Conservation (phyloP, 1,284 basidiomycete species). For the Irpex rosettiformis region DNA sequence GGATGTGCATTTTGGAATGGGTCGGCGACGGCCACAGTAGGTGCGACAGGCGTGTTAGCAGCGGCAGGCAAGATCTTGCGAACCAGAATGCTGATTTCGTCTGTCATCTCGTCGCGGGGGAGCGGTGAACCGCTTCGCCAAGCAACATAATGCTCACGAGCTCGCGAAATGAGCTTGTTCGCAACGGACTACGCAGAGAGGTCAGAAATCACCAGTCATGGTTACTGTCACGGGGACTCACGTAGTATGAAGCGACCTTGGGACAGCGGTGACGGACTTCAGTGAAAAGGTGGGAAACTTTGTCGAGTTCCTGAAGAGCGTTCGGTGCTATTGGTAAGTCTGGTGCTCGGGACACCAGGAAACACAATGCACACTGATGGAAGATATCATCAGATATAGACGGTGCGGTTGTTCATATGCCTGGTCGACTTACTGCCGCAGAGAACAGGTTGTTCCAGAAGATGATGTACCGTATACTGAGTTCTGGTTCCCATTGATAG, state of each 20-base stretch:
- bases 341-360: conserved; percentile 62
- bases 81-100: conserved; percentile 25
- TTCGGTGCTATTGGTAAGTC: conserved; percentile 52
- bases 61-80: conserved; percentile 16
- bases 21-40: conserved; percentile 14
- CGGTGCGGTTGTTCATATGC: conserved; percentile 6
- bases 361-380: conserved; percentile 59
- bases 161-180: conserved; percentile 22
- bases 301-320: conserved; percentile 61
- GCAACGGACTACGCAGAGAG: conserved; percentile 20
- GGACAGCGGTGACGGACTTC: conserved; percentile 52
- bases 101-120: conserved; percentile 17
- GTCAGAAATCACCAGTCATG: background rate
- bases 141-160: conserved; percentile 22
- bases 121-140: conserved; percentile 22
- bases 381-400: background rate
- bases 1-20: conserved; percentile 26
- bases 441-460: conserved; percentile 68
- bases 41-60: conserved; percentile 4
- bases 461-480: conserved; percentile 52
- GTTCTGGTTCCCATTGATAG: conserved; percentile 47
- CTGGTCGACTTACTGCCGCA: conserved; percentile 43
- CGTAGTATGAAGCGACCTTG: conserved; percentile 57
- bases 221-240: conserved; percentile 29
- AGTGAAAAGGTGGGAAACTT: conserved; percentile 55